Evolutionary conservation across 164 flowering plant genomes (phyloP), one percentile per base, ranked within the genome.

Genomic region (Vitis amurensis): DNA sequence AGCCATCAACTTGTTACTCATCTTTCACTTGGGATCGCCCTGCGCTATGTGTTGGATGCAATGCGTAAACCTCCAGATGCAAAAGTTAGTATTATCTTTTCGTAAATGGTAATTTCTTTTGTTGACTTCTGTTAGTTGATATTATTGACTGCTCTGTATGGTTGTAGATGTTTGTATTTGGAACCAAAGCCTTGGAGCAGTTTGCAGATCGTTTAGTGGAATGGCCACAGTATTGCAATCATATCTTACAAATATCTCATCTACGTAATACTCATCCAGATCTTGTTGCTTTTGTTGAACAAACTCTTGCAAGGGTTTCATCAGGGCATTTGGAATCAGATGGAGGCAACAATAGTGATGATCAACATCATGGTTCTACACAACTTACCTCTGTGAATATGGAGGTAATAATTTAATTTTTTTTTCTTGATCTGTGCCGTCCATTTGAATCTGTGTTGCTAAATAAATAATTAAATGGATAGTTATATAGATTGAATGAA

Each of bases 191-290:
- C 49, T 75, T 96, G 82, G 98, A 96, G 79, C 97, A 93, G 82
- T 96, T 96, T 81, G 83, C 85, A 68, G 97, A 89, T 76, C 97
- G 99, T 23, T 75, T 96, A 74, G 84, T 88, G 59, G 99, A 96
- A 81, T 93, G 98, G 99, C 98, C 99, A 4, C 99, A 89, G 58
- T 96, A 93, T 73, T 96, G 99, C 84, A 91, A 96, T 77, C 99
- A 96, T 78, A 91, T 96, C 64, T 76, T 96, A 70, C 99, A 96
- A 79, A 96, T 96, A 77, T 93, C 99, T 70, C 99, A 96, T 81
- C 82, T 96, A 47, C 97, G 97, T 56, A 78, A 81, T 65, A 83
- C 97, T 66, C 92, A 93, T 68, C 47, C 93, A 8, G 98, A 91
- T 51, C 83, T 93, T 70, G 95, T 96, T 82, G 75, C 86, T 66